Conservation (phyloP, 208 protist species). For the Naegleria fowleri region DNA sequence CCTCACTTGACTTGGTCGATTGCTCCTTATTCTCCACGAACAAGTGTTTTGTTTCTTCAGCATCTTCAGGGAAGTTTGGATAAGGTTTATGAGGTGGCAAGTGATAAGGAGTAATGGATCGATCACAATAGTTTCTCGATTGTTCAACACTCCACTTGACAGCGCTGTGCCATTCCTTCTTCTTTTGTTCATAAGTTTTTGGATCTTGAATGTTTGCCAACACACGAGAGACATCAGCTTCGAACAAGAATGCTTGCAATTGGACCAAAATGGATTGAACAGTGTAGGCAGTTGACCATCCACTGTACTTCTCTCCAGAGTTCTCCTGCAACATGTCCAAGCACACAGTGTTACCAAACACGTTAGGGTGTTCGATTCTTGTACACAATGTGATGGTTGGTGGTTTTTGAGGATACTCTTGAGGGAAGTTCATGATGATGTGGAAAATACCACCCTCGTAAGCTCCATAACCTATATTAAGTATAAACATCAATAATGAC, state of each 20-base stretch:
- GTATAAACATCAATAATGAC: too few species aligned
- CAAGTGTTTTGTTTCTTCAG: neutral
- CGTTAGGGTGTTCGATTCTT: slow-evolving; percentile 42
- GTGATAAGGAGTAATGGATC: neutral
- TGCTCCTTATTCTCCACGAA: neutral
- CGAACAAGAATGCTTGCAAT: slow-evolving; percentile 39
- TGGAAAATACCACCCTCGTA: slow-evolving; percentile 49
- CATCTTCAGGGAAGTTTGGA: slow-evolving; percentile 28
- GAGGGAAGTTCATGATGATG: slow-evolving; percentile 44
- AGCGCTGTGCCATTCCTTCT: slow-evolving; percentile 25
- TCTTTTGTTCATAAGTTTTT: slow-evolving; percentile 29
- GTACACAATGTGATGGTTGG: slow-evolving; percentile 33
- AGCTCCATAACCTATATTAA: slow-evolving; percentile 29
- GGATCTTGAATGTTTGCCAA: neutral
- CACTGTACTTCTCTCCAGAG: slow-evolving; percentile 4
- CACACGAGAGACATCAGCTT: neutral
- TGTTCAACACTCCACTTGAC: slow-evolving; percentile 16
- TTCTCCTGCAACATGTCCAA: slow-evolving; percentile 41
- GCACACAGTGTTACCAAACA: slow-evolving; percentile 42
- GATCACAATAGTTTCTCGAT: slow-evolving; percentile 24
- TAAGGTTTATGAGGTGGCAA: slow-evolving; percentile 18
- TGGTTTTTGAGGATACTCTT: slow-evolving; percentile 40
- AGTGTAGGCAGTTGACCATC: slow-evolving; percentile 43
- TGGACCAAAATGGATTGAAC: slow-evolving; percentile 44
- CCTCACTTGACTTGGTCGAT: neutral